These are phyloP conservation scores for Fragaria vesca DNA, from an alignment of 306 rosid species.

Conservation along the genomic window DNA sequence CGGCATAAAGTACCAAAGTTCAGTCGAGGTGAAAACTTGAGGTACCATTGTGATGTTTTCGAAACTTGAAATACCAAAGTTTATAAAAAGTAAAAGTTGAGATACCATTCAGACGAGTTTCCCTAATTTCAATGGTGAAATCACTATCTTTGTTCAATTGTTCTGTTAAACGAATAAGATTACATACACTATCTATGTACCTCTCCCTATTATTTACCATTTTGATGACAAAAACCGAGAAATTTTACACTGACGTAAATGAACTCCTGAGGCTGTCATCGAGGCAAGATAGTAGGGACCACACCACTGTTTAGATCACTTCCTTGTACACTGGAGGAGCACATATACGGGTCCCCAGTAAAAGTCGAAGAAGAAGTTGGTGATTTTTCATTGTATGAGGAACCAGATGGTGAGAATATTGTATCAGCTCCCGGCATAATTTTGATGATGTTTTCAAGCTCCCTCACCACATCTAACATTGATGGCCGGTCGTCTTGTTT, in stretches of 20 bases:
- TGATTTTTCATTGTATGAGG: slow-evolving; percentile 33
- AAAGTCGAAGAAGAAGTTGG: slow-evolving; percentile 23
- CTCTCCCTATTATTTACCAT: too few species aligned
- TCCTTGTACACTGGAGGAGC: slow-evolving; percentile 42
- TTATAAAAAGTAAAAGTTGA: too few species aligned
- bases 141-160: too few species aligned
- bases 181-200: too few species aligned
- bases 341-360: slow-evolving; percentile 32
- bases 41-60: too few species aligned
- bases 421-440: slow-evolving; percentile 52
- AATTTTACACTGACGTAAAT: too few species aligned
- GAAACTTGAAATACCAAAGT: too few species aligned
- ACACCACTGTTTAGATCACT: slow-evolving; percentile 61
- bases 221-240: too few species aligned
- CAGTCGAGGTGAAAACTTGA: too few species aligned
- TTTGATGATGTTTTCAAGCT: slow-evolving; percentile 54
- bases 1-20: too few species aligned
- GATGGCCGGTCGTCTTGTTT: slow-evolving; percentile 53
- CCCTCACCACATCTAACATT: slow-evolving; percentile 70
- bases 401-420: slow-evolving; percentile 36
- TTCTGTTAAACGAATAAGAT: too few species aligned
- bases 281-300: slow-evolving; percentile 54
- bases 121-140: neutral
- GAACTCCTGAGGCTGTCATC: slow-evolving; percentile 23
- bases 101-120: too few species aligned